Conservation (phyloP, 192 early-diverging fungal genomes). For the Funneliformis geosporum region DNA sequence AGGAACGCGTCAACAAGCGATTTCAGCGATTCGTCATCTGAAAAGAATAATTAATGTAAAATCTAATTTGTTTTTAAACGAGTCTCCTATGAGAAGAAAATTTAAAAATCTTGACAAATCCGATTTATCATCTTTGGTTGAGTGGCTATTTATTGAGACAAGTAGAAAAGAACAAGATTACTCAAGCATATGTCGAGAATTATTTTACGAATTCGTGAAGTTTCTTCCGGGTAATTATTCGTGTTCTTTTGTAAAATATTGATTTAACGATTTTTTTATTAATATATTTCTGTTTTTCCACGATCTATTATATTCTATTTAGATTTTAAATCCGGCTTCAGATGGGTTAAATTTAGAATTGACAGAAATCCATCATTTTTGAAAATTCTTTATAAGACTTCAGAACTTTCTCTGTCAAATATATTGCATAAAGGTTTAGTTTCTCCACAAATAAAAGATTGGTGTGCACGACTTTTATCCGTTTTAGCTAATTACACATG, state of each 20-base stretch:
- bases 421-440: conserved; percentile 11
- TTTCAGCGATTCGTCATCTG: conserved; percentile 56
- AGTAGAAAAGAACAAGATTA: conserved; percentile 55
- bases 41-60: conserved; percentile 63
- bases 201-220: conserved; percentile 61
- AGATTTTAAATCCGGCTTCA: conserved; percentile 27
- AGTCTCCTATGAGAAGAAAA: conserved; percentile 41
- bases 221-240: conserved; percentile 46
- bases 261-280: neutral
- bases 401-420: neutral
- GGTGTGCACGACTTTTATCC: conserved; percentile 39
- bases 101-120: conserved; percentile 49
- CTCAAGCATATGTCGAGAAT: conserved; percentile 60
- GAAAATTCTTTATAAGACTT: conserved; percentile 7
- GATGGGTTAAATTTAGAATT: conserved; percentile 36
- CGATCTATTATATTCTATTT: neutral
- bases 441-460: conserved; percentile 31
- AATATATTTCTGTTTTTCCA: neutral
- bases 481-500: conserved; percentile 39
- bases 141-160: conserved; percentile 63
- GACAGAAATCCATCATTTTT: conserved; percentile 29
- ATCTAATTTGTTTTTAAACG: conserved; percentile 50
- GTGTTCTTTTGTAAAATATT: neutral
- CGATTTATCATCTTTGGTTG: conserved; percentile 51
- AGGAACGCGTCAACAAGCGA: conserved; percentile 58